These are phyloP conservation scores for Fusarium sp. DNA, from an alignment of 2,329 filamentous ascomycete genomes.

Conservation along the genomic window DNA sequence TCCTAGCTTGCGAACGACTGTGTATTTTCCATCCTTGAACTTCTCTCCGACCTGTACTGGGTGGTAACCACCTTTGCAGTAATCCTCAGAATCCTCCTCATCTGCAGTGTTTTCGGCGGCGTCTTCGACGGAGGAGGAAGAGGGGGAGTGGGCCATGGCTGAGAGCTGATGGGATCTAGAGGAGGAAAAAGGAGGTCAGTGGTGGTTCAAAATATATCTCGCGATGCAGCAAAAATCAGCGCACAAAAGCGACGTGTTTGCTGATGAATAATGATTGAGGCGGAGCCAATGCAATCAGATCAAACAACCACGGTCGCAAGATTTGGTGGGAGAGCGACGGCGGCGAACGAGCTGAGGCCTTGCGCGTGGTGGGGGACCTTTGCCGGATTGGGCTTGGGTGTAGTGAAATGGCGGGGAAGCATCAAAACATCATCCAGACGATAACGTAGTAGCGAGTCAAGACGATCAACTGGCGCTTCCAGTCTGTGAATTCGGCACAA, in stretches of 20 bases:
- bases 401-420: constrained; percentile 50
- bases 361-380: constrained; percentile 49
- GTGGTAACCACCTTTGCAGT: constrained; percentile 99
- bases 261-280: constrained; percentile 36
- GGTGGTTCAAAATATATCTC: constrained; percentile 28
- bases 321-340: constrained; percentile 42
- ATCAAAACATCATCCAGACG: constrained; percentile 46
- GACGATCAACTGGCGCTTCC: constrained; percentile 6
- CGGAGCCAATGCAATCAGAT: constrained; percentile 42
- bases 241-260: constrained; percentile 17
- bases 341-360: constrained; percentile 44
- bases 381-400: constrained; percentile 49
- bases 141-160: constrained; percentile 78
- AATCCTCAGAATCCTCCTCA: constrained; percentile 98
- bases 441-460: constrained; percentile 40
- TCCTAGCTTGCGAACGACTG: constrained; percentile 93
- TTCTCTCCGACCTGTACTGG: constrained; percentile 94
- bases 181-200: constrained; percentile 23
- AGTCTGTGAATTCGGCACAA: constrained; percentile 1
- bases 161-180: constrained; percentile 68
- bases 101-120: constrained; percentile 92
- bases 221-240: constrained; percentile 28
- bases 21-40: constrained; percentile 98
- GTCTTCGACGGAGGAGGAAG: constrained; percentile 85
- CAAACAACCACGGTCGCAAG: constrained; percentile 45